phyloP scores from a whole-genome alignment of 495 filamentous ascomycete genomes.

The Clohesyomyces aquaticus region DNA sequence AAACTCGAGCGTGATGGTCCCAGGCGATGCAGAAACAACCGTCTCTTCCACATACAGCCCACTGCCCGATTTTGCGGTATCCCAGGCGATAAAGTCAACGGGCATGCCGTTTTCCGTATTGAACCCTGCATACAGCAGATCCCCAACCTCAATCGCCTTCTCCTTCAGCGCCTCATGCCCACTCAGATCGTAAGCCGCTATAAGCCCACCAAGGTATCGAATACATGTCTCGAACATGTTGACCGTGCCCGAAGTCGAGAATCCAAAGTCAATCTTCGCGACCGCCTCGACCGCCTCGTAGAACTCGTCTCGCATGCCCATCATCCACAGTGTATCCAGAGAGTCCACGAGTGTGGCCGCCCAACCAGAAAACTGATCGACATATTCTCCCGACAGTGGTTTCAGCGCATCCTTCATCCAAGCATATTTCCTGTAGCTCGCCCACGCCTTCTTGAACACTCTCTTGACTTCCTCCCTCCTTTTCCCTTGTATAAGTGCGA shows the following conservation, averaged over 20 bases:
- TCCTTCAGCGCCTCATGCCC: slow-evolving; percentile 40
- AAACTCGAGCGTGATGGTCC: slow-evolving; percentile 48
- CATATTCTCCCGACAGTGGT: slow-evolving; percentile 42
- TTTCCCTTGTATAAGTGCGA: slow-evolving; percentile 24
- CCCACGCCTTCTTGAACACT: slow-evolving; percentile 45
- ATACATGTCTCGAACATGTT: slow-evolving; percentile 51
- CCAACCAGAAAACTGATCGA: slow-evolving; percentile 65
- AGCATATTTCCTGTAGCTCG: slow-evolving; percentile 43
- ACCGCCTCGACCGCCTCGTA: slow-evolving; percentile 60
- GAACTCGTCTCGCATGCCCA: slow-evolving; percentile 64
- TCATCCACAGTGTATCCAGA: slow-evolving; percentile 66
- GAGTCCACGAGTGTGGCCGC: slow-evolving; percentile 63
- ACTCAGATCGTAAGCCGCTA: slow-evolving; percentile 49
- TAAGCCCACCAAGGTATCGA: slow-evolving; percentile 47
- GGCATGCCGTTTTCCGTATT: slow-evolving; percentile 50
- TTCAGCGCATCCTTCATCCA: slow-evolving; percentile 48
- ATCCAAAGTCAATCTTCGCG: slow-evolving; percentile 59
- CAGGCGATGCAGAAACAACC: slow-evolving; percentile 50
- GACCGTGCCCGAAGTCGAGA: slow-evolving; percentile 36
- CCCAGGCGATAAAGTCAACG: slow-evolving; percentile 56
- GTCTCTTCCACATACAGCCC: slow-evolving; percentile 50
- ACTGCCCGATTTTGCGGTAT: slow-evolving; percentile 43
- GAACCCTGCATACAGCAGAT: slow-evolving; percentile 48
- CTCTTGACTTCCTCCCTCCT: slow-evolving; percentile 39
- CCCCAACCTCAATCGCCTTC: slow-evolving; percentile 48